A percentile compares a stretch with the other conserved stretches of the same genome.
These are phyloP conservation scores for Laguncularia racemosa DNA, from an alignment of 345 rosid genomes.

Conservation along the genomic window DNA sequence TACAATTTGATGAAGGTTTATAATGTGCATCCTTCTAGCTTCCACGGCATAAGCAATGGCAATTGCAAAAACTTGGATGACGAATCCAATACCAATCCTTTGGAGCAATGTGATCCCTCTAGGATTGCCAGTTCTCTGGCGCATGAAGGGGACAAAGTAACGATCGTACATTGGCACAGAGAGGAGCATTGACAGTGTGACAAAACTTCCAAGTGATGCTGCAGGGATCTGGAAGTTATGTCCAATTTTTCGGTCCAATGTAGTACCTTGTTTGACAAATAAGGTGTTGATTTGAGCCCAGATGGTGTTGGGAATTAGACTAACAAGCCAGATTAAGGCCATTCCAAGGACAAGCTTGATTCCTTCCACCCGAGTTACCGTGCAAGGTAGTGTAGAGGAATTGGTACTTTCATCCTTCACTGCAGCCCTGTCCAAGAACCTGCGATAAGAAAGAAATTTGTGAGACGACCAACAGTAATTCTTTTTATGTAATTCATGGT, in stretches of 20 bases:
- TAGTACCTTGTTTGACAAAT: slow-evolving; percentile 89
- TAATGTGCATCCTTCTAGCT: slow-evolving; percentile 47
- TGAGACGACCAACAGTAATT: too few relatives aligned
- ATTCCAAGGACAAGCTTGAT: slow-evolving; percentile 67
- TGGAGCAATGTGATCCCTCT: slow-evolving; percentile 83
- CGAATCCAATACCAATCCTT: slow-evolving; percentile 71
- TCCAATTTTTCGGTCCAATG: slow-evolving; percentile 56
- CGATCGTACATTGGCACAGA: slow-evolving; percentile 80
- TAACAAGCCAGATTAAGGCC: slow-evolving; percentile 67
- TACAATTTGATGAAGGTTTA: slow-evolving; percentile 23
- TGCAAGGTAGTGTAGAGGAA: slow-evolving; percentile 33
- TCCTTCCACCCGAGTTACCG: slow-evolving; percentile 82
- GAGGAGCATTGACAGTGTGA: slow-evolving; percentile 78
- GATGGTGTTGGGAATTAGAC: slow-evolving; percentile 70
- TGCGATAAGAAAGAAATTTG: slow-evolving; percentile 7
- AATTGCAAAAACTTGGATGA: slow-evolving; percentile 64
- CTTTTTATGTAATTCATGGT: too few relatives aligned
- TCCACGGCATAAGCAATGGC: slow-evolving; percentile 67
- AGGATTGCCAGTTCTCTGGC: slow-evolving; percentile 56
- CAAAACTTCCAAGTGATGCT: slow-evolving; percentile 73
- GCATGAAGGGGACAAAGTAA: slow-evolving; percentile 71
- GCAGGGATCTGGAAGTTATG: slow-evolving; percentile 66
- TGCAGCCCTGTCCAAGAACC: slow-evolving; percentile 92
- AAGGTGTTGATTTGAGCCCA: slow-evolving; percentile 94
- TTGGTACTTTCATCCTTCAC: slow-evolving; percentile 29